Evolutionary conservation across 1,139 yeast genomes (phyloP), one percentile per base, ranked within the genome.

Genomic region (Zygosaccharomyces sapae): DNA sequence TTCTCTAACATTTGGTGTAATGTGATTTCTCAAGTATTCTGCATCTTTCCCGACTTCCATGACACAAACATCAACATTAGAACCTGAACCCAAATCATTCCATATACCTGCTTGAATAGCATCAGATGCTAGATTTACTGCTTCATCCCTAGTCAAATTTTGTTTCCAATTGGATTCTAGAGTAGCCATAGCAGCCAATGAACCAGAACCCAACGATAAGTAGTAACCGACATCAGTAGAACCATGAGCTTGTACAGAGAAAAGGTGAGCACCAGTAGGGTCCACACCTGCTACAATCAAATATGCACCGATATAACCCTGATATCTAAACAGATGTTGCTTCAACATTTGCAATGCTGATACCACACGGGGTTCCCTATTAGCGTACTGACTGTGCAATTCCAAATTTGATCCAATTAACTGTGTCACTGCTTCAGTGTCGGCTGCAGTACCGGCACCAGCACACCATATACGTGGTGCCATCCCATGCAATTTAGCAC

Each of bases 361-460:
- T 43, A 89, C 90, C 39, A 92, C 98, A 58, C 98, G 76, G 34
- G 98, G 97, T 57, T 82, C 80, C 58, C 97, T 81, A 55, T 81
- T 81, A 44, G 92, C 83, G 57, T 85, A 81, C 68, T 89, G 73
- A 16, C 94, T 75, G 69, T 90, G 98, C 55, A 92, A 74, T 69
- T 92, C 98, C 57, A 92, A 74, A 67, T 90, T 90, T 43, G 96
- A 87, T 25, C 89, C 81, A 59, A 89, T 89, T 65, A 92, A 75
- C 68, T 88, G 96, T 5, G 98, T 92, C 9, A 94, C 95, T 0
- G 97, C 97, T 67, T 92, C 97, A 7, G 97, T 92, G 67, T 92
- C 98, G n/a, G 98, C 98, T 38, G 98, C 98, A 16, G 98, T 92
- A 68, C 98, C 98, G 3, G 98, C 98, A 60, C 98, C 98, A 47